Base-by-base conservation (phyloP, 495 filamentous ascomycete species). In the Penicillium turbatum region DNA sequence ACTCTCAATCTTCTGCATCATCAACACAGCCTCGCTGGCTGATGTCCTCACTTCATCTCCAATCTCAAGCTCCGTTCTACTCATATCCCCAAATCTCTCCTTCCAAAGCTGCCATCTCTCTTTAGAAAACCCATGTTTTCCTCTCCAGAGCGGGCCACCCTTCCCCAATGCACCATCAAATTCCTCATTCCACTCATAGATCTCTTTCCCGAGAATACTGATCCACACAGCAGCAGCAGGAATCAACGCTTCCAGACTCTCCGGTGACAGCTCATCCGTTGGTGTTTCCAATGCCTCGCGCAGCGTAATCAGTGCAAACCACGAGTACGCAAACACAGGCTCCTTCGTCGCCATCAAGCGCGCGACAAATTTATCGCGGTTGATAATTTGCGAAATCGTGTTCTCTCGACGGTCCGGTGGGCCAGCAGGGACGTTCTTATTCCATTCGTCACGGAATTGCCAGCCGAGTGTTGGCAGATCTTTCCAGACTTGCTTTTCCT, bases 81-180 rank as follows among this genome's bases (percentile, higher is more conserved):
- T 30, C 31, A 48, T 8, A 1, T 35, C 50, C 11, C 54, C 58
- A 48, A 57, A 57, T 31, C 58, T 54, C 46, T 53, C 31, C 31
- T 49, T 15, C 58, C 58, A 57, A 42, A 61, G 50, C 29, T 36
- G 45, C 57, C 56, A 63, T 10, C 56, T 46, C 48, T 44, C 57
- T 15, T 42, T 35, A 30, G 19, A 60, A 31, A 60, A 60, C 2
- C 57, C 57, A 40, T 53, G 48, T 32, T 53, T 56, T 21, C 57
- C 57, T 7, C 45, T 24, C 57, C 57, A 60, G 16, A 60, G 30
- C 26, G 53, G 48, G 3, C 57, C 57, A 7, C 57, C 57, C 24
- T 11, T 48, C 3, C 45, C 45, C 0, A 21, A 21, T 10, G 16
- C 12, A 5, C 45, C 45, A 29, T 43, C 40, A 27, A 48, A 48